These are phyloP conservation scores for Mucor piriformis DNA, from an alignment of 371 early-diverging fungal species.

Conservation along the genomic window DNA sequence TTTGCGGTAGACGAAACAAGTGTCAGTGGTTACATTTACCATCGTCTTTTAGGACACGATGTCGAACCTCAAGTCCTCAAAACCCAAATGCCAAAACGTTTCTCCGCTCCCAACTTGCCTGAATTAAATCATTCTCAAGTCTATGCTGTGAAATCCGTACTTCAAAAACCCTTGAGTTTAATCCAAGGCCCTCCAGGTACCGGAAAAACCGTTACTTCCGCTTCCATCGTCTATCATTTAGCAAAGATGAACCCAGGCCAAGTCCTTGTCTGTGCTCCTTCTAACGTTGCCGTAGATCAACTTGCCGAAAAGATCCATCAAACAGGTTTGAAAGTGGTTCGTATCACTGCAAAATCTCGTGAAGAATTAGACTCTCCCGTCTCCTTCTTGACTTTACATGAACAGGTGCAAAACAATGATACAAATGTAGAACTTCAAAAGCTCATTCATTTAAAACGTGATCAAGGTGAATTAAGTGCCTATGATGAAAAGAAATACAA, in stretches of 20 bases:
- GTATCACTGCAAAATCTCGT: constrained; percentile 92
- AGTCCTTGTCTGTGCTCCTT: constrained; percentile 98
- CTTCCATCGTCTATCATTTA: constrained; percentile 97
- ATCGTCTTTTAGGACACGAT: constrained; percentile 91
- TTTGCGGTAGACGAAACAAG: constrained; percentile 94
- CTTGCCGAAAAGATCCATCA: constrained; percentile 95
- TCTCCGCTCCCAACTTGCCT: constrained; percentile 91
- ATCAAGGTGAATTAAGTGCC: constrained; percentile 88
- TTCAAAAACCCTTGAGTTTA: constrained; percentile 89
- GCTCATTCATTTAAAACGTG: constrained; percentile 83
- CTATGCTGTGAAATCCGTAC: constrained; percentile 90
- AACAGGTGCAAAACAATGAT: constrained; percentile 93
- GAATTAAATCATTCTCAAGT: constrained; percentile 98
- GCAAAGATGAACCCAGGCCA: constrained; percentile 91
- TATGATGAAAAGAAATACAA: constrained; percentile 87
- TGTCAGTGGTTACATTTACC: constrained; percentile 95
- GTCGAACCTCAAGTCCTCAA: constrained; percentile 78
- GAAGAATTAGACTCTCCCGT: constrained; percentile 94
- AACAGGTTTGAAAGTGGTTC: constrained; percentile 95
- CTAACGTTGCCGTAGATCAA: constrained; percentile 99
- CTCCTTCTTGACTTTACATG: constrained; percentile 90
- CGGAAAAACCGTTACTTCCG: constrained; percentile 98
- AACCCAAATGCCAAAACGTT: constrained; percentile 82
- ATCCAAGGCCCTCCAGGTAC: constrained; percentile 99
- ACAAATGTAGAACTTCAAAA: constrained; percentile 92